phyloP scores from a whole-genome alignment of 1,139 yeast species.

The Arxiozyma bovina region DNA sequence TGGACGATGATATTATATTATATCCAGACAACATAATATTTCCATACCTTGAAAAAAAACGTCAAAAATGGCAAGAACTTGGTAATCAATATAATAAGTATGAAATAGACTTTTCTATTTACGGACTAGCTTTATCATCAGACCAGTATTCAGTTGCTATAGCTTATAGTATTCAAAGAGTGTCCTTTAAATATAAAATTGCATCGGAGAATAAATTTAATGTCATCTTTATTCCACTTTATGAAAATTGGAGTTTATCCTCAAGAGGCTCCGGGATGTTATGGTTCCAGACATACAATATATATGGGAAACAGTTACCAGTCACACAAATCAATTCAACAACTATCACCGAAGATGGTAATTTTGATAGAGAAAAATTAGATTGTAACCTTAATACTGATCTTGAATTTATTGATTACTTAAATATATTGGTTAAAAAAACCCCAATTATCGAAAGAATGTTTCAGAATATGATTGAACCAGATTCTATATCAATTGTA shows the following conservation, averaged over 20 bases:
- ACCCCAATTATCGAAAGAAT: conserved; percentile 15
- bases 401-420: conserved; percentile 20
- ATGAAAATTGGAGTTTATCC: conserved; percentile 20
- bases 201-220: conserved; percentile 29
- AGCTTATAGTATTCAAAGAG: conserved; percentile 30
- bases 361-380: background rate
- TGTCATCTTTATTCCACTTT: conserved; percentile 28
- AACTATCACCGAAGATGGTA: background rate
- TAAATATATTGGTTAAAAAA: conserved; percentile 19
- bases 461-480: conserved; percentile 24
- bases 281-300: conserved; percentile 31
- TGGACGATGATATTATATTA: conserved; percentile 5
- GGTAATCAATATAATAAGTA: conserved; percentile 26
- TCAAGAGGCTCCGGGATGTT: conserved; percentile 29
- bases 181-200: conserved; percentile 31
- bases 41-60: conserved; percentile 24
- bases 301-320: conserved; percentile 23
- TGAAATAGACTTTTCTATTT: conserved; percentile 21
- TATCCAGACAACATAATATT: conserved; percentile 19
- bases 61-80: conserved; percentile 24
- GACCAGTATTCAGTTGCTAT: conserved; percentile 31
- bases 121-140: conserved; percentile 30
- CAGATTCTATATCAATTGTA: conserved; percentile 17
- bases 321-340: background rate
- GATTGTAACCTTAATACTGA: conserved; percentile 7